A percentile compares a stretch with the other conserved stretches of the same genome.
Evolutionary conservation across 2,329 filamentous ascomycete genomes (phyloP).

Genomic region (Cladosporium halotolerans): DNA sequence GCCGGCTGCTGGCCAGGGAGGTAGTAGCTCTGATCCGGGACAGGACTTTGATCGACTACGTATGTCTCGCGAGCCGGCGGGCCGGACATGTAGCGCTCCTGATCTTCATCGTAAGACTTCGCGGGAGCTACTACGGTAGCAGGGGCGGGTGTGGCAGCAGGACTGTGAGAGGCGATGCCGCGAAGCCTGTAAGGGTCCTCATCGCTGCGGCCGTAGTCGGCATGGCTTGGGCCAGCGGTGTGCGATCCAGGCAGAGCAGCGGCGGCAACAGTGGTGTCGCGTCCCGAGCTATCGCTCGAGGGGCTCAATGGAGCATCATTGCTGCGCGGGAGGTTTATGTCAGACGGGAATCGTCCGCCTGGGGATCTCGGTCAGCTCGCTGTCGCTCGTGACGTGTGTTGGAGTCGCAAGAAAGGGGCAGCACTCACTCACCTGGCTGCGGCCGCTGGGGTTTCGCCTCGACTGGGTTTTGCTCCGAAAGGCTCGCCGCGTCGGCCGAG

Average conservation of each 20-base stretch:
- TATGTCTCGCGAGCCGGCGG: slow-evolving; percentile 18
- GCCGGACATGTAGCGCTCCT: slow-evolving; percentile 10
- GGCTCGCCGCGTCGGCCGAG: slow-evolving; percentile 50
- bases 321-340: slow-evolving; percentile 75
- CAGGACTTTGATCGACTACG: slow-evolving; percentile 14
- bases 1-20: slow-evolving; percentile 18
- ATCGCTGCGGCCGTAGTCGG: slow-evolving; percentile 19
- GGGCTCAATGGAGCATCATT: slow-evolving; percentile 47
- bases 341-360: slow-evolving; percentile 80
- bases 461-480: slow-evolving; percentile 28
- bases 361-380: slow-evolving; percentile 8
- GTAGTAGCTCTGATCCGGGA: slow-evolving; percentile 21
- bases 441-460: slow-evolving; percentile 56
- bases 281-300: slow-evolving; percentile 70
- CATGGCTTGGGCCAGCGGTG: slow-evolving; percentile 17
- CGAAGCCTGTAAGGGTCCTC: slow-evolving; percentile 27
- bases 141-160: slow-evolving; percentile 1
- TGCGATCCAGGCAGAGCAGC: slow-evolving; percentile 25
- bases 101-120: slow-evolving; percentile 3
- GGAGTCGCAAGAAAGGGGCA: slow-evolving; percentile 22
- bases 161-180: slow-evolving; percentile 19
- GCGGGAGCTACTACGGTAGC: neutral
- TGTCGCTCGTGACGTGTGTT: neutral
- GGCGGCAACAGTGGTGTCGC: slow-evolving; percentile 34
- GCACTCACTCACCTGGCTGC: slow-evolving; percentile 65